These are phyloP conservation scores for Colletotrichum kahawae DNA, from an alignment of 2,329 filamentous ascomycete species.

Conservation along the genomic window DNA sequence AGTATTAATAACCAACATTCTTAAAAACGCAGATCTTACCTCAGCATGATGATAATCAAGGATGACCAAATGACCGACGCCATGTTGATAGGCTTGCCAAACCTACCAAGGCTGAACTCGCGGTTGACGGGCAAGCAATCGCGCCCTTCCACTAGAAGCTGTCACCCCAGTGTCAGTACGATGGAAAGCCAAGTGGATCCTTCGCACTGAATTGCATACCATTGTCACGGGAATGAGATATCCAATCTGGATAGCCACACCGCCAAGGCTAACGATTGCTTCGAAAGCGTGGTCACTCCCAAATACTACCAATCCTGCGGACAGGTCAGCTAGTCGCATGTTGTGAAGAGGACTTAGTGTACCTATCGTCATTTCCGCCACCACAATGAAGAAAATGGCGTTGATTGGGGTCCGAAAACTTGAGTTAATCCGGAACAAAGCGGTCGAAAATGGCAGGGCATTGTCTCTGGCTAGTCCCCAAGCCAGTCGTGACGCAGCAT, in stretches of 20 bases:
- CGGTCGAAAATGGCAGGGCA: background rate
- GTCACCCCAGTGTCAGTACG: background rate
- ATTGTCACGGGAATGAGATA: background rate
- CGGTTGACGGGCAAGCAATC: background rate
- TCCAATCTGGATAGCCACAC: background rate
- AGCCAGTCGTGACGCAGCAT: background rate
- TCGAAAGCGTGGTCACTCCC: background rate
- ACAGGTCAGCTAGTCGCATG: background rate
- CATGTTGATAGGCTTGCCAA: background rate
- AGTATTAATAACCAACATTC: background rate
- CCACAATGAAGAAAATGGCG: background rate
- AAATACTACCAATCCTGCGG: background rate
- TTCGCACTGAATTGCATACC: background rate
- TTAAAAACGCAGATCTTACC: background rate
- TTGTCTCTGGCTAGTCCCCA: background rate
- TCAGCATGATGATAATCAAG: background rate
- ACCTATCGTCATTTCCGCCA: background rate
- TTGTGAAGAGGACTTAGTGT: background rate
- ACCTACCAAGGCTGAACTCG: background rate
- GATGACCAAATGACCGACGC: background rate
- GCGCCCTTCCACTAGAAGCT: background rate
- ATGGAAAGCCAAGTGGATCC: background rate
- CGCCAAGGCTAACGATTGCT: background rate
- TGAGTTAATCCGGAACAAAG: background rate
- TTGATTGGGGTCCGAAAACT: background rate